These are phyloP conservation scores for Eragrostis tef DNA, from an alignment of 202 grass and related monocot genomes.

Conservation along the genomic window DNA sequence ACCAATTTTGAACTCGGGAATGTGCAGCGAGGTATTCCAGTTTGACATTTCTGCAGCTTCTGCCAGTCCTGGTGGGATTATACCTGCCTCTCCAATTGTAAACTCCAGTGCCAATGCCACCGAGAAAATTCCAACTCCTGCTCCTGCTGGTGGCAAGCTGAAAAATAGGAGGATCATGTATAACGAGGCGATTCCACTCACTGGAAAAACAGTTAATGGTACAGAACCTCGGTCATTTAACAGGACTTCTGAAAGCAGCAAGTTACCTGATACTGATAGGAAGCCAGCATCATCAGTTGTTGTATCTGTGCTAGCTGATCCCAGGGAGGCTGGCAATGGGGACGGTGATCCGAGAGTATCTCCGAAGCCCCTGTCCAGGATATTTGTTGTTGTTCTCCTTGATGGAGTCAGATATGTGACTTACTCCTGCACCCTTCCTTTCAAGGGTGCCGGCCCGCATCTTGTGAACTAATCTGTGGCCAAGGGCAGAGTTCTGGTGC, in stretches of 20 bases:
- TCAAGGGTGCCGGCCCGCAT: constrained; percentile 72
- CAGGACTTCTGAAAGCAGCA: constrained; percentile 67
- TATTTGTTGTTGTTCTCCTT: constrained; percentile 93
- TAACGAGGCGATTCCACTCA: constrained; percentile 77
- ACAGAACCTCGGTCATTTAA: constrained; percentile 57
- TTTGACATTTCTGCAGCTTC: constrained; percentile 71
- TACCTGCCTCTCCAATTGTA: constrained; percentile 68
- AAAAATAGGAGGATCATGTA: constrained; percentile 90
- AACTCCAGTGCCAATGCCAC: constrained; percentile 71
- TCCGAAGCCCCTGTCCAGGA: constrained; percentile 66
- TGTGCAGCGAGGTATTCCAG: constrained; percentile 97
- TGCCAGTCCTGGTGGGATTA: constrained; percentile 58
- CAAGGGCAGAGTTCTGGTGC: not conserved
- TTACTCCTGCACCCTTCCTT: constrained; percentile 95
- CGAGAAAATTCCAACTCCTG: constrained; percentile 52
- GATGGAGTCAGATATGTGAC: constrained; percentile 96
- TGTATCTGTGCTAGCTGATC: constrained; percentile 92
- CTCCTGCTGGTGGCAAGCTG: constrained; percentile 54
- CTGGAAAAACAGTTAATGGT: constrained; percentile 70
- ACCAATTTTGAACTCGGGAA: constrained; percentile 84
- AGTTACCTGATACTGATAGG: constrained; percentile 64
- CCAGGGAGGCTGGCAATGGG: constrained; percentile 78
- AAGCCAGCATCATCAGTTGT: constrained; percentile 76
- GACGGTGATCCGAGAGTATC: constrained; percentile 75
- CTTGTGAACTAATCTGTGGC: constrained; percentile 65